Conservation (phyloP, 441 rosid species). For the Arabidopsis lyrata region DNA sequence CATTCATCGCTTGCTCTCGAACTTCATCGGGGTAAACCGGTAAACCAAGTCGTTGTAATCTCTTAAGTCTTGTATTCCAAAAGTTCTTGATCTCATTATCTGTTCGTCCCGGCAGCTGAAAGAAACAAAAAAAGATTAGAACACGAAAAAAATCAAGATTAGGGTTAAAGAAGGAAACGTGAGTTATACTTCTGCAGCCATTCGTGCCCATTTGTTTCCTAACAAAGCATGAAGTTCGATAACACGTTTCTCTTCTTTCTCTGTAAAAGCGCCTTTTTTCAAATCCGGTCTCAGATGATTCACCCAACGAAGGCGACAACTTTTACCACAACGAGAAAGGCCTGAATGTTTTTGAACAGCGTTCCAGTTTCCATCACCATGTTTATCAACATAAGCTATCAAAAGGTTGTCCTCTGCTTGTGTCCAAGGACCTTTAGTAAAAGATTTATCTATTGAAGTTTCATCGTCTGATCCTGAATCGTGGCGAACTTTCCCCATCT, state of each 20-base stretch:
- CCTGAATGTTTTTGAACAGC: slow-evolving; percentile 96
- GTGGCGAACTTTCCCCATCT: slow-evolving; percentile 51
- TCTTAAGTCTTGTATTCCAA: slow-evolving; percentile 92
- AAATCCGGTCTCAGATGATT: slow-evolving; percentile 91
- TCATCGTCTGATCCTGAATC: slow-evolving; percentile 62
- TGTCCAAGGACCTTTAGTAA: slow-evolving; percentile 97
- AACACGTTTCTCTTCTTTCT: slow-evolving; percentile 75
- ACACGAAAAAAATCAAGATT: not conserved
- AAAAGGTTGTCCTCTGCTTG: slow-evolving; percentile 81
- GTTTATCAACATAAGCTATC: slow-evolving; percentile 78
- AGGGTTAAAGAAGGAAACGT: not conserved
- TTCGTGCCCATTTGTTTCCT: slow-evolving; percentile 99
- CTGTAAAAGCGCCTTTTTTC: slow-evolving; percentile 90
- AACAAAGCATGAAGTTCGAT: slow-evolving; percentile 83
- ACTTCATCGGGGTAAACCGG: slow-evolving; percentile 89
- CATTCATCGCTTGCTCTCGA: slow-evolving; percentile 58
- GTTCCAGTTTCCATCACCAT: slow-evolving; percentile 97
- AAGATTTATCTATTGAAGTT: slow-evolving; percentile 45
- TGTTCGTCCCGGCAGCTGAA: slow-evolving; percentile 93
- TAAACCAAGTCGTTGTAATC: slow-evolving; percentile 80
- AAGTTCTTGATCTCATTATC: slow-evolving; percentile 98
- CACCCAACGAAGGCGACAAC: slow-evolving; percentile 97
- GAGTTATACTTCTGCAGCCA: slow-evolving; percentile 81
- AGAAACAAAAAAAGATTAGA: slow-evolving; percentile 1
- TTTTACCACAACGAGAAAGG: slow-evolving; percentile 91